These are phyloP conservation scores for Chlamydomonas reinhardtii DNA, from an alignment of 163 green algal genomes.

Conservation along the genomic window DNA sequence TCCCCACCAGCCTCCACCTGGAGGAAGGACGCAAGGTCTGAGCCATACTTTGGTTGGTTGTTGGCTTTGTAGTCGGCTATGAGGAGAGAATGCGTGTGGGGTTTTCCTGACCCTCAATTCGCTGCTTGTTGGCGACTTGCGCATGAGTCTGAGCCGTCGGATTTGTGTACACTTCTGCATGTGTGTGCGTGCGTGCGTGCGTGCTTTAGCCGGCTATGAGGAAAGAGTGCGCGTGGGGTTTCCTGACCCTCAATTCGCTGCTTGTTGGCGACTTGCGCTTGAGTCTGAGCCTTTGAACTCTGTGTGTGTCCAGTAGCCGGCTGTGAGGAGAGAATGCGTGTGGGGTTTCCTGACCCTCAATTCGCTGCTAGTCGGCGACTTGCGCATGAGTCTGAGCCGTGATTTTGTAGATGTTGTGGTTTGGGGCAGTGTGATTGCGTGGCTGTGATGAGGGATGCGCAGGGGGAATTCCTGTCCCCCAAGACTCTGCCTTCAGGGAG, in stretches of 20 bases:
- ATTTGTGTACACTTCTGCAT: too few relatives aligned
- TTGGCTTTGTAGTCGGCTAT: neutral
- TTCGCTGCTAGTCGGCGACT: neutral
- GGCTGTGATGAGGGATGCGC: neutral
- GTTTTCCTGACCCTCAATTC: constrained; percentile 10
- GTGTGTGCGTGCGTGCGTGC: too few relatives aligned
- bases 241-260: constrained; percentile 9
- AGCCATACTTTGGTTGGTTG: neutral
- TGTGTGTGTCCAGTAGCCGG: too few relatives aligned
- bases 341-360: constrained; percentile 15
- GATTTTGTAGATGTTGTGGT: too few relatives aligned
- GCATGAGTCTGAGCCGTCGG: neutral
- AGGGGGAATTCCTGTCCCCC: neutral
- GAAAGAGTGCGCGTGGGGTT: neutral
- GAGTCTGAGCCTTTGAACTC: neutral
- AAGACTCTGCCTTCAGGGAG: neutral
- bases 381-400: constrained; percentile 6
- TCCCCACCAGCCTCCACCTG: neutral
- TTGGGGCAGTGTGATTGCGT: neutral
- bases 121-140: neutral
- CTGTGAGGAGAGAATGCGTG: neutral
- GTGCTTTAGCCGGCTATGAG: neutral
- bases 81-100: neutral
- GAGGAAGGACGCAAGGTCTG: neutral
- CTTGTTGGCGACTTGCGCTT: neutral